phyloP scores from a whole-genome alignment of 257 asterid species.

The Solanum neorickii region DNA sequence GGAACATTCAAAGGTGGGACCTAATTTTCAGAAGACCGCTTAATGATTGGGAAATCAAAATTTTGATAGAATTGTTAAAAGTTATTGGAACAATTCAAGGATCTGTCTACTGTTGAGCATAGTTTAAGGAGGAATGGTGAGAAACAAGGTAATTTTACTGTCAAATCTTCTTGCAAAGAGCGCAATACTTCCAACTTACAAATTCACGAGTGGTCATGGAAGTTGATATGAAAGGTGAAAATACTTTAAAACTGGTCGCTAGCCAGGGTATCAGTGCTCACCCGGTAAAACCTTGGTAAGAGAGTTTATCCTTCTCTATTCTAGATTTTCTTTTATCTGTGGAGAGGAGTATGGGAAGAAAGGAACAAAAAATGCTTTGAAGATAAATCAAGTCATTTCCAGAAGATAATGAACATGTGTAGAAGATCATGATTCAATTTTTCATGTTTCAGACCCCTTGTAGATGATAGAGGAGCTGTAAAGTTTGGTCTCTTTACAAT shows the following conservation, averaged over 20 bases:
- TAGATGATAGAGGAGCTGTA: neutral
- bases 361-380: neutral
- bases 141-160: neutral
- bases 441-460: neutral
- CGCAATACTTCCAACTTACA: neutral
- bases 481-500: neutral
- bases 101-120: neutral
- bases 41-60: neutral
- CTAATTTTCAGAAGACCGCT: neutral
- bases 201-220: neutral
- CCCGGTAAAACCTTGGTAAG: neutral
- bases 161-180: neutral
- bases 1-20: neutral
- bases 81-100: neutral
- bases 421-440: neutral
- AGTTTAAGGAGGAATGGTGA: neutral
- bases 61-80: neutral
- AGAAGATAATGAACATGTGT: neutral
- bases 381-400: neutral
- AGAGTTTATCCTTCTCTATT: neutral
- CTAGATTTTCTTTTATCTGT: neutral
- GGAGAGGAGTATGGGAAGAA: neutral
- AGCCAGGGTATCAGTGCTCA: neutral
- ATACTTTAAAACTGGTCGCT: neutral
- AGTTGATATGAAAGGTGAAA: neutral